Conservation (phyloP, 164 flowering plant species). For the Macadamia tetraphylla region DNA sequence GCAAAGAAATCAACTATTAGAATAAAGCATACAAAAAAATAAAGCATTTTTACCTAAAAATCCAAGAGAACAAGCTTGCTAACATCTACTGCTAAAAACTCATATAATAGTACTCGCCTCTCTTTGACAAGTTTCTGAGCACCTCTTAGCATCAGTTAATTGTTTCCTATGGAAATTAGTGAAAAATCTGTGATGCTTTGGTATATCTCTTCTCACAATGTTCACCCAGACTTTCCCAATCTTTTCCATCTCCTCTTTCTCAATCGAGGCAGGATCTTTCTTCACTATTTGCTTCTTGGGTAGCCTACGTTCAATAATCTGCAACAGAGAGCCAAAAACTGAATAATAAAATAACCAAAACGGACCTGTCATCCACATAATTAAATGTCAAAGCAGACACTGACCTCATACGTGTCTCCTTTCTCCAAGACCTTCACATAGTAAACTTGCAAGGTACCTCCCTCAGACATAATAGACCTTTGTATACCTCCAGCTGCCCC, state of each 20-base stretch:
- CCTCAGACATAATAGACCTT: constrained; percentile 80
- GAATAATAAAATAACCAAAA: constrained; percentile 3
- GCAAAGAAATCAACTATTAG: constrained; percentile 2
- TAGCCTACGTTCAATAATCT: constrained; percentile 89
- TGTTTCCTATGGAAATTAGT: constrained; percentile 67
- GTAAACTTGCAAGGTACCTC: constrained; percentile 71
- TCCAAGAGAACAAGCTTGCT: background rate
- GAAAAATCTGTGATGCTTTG: constrained; percentile 73
- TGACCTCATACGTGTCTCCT: constrained; percentile 97
- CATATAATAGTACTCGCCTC: constrained; percentile 43
- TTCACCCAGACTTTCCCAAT: constrained; percentile 76
- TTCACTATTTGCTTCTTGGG: constrained; percentile 65
- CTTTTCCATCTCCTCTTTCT: constrained; percentile 85
- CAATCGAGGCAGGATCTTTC: constrained; percentile 75
- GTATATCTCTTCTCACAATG: constrained; percentile 76
- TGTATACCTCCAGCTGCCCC: constrained; percentile 91
- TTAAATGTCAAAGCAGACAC: constrained; percentile 6
- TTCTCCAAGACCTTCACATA: constrained; percentile 97
- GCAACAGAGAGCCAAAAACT: constrained; percentile 19
- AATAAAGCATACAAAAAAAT: background rate
- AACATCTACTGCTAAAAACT: background rate
- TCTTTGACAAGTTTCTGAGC: constrained; percentile 84
- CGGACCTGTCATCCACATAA: background rate
- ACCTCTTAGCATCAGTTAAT: constrained; percentile 75
- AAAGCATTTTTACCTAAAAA: background rate